phyloP scores from a whole-genome alignment of 495 filamentous ascomycete genomes.

The Melanomma pulvis-pyrius region DNA sequence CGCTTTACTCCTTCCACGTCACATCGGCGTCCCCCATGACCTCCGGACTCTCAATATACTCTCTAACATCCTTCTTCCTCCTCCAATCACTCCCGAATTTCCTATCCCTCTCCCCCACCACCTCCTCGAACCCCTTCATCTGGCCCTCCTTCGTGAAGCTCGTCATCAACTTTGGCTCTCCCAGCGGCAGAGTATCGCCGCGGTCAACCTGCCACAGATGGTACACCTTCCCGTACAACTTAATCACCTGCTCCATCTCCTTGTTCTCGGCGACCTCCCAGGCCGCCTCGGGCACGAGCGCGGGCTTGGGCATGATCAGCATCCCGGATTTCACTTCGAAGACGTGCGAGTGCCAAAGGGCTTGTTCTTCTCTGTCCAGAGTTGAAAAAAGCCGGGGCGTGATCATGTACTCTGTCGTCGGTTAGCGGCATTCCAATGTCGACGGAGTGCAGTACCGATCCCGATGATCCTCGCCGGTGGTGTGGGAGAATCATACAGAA shows the following conservation, averaged over 20 bases:
- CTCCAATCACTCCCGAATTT: constrained; percentile 64
- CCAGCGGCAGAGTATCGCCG: constrained; percentile 76
- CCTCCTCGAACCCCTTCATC: constrained; percentile 59
- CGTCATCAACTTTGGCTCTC: constrained; percentile 75
- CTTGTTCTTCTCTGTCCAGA: constrained; percentile 65
- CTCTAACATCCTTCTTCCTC: constrained; percentile 65
- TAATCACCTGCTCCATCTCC: constrained; percentile 74
- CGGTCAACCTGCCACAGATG: constrained; percentile 86
- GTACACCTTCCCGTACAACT: constrained; percentile 86
- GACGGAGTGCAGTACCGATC: constrained; percentile 45
- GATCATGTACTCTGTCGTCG: constrained; percentile 79
- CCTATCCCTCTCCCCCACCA: constrained; percentile 65
- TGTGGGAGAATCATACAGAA: constrained; percentile 74
- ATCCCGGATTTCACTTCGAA: constrained; percentile 88
- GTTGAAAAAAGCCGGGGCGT: constrained; percentile 67
- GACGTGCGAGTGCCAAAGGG: constrained; percentile 79
- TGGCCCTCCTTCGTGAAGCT: constrained; percentile 66
- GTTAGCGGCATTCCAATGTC: background rate
- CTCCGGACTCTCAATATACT: constrained; percentile 59
- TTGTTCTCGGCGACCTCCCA: constrained; percentile 79
- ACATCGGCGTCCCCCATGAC: constrained; percentile 62
- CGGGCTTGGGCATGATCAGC: constrained; percentile 79
- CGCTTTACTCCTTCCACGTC: constrained; percentile 46
- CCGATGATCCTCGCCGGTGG: constrained; percentile 75
- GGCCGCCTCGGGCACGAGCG: constrained; percentile 52